Evolutionary conservation across 1,284 basidiomycete genomes (phyloP), one percentile per base, ranked within the genome.

Genomic region (Trametes hirsuta): DNA sequence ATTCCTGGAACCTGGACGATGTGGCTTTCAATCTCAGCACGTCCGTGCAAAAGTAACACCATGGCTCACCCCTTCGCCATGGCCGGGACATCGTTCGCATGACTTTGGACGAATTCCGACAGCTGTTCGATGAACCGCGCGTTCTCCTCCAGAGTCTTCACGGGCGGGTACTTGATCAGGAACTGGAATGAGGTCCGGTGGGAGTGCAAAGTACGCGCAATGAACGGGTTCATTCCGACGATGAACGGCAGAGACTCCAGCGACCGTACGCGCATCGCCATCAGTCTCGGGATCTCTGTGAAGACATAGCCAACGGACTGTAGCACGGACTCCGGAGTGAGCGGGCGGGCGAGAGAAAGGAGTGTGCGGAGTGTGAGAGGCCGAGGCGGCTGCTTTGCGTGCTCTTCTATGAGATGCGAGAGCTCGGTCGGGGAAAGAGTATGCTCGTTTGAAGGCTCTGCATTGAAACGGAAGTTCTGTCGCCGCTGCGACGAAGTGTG

Each of bases 161-260:
- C 85, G 3, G 81, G 77, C 10, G 89, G 86, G 69, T 93, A 84
- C 18, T 81, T 87, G 22, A 89, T 87, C 30, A 95, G 78, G 67
- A 84, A 85, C 57, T 84, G 77, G 71, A 96, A 95, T 68, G 89
- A 90, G 36, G 85, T 81, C 64, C 86, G 81, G 75, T 94, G 93
- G 11, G 90, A 81, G 57, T 88, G 79, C 56, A 95, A 81, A 6
- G 88, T 88, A 58, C 83, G 85, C 8, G 89, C 83, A 35, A 97
- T 85, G 75, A 91, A 94, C 4, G 94, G 94, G 71, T 97, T 96
- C 61, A 91, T 93, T 15, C 92, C 94, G 40, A 95, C 94, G 52
- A 97, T 95, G 75, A 90, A 93, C 1, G 91, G 91, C 15, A 93
- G 79, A 2, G 79, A 76, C 70, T 93, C 90, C 52, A 93, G 77